Evolutionary conservation across 805 yeast species (phyloP).

Genomic region (Jamesozyma piceae): DNA sequence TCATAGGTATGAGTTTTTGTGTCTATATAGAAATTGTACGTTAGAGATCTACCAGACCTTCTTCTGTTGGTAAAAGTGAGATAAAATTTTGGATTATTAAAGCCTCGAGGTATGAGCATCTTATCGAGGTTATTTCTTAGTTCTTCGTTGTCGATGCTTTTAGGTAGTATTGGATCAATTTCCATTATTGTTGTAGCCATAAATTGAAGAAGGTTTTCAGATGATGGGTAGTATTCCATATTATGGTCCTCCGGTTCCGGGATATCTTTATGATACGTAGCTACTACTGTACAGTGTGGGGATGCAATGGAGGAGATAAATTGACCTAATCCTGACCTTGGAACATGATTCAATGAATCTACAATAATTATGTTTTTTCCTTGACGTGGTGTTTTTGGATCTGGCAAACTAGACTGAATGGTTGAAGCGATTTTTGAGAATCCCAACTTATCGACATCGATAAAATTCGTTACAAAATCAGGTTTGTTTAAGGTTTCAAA

Average conservation of each 20-base stretch:
- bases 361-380: constrained; percentile 38
- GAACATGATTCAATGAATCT: constrained; percentile 60
- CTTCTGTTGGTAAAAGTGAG: constrained; percentile 58
- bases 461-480: constrained; percentile 37
- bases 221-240: constrained; percentile 41
- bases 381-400: constrained; percentile 9
- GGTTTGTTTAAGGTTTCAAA: constrained; percentile 59
- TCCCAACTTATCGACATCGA: constrained; percentile 34
- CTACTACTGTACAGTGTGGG: constrained; percentile 38
- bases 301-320: constrained; percentile 44
- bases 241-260: constrained; percentile 28
- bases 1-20: constrained; percentile 36
- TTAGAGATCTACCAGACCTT: constrained; percentile 72
- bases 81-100: constrained; percentile 40
- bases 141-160: constrained; percentile 38
- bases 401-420: constrained; percentile 18
- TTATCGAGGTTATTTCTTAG: constrained; percentile 32
- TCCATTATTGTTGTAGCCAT: constrained; percentile 71
- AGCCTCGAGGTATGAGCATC: constrained; percentile 42
- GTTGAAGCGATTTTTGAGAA: constrained; percentile 11
- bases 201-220: constrained; percentile 46
- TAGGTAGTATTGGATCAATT: constrained; percentile 37
- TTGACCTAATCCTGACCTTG: constrained; percentile 36
- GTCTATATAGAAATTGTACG: constrained; percentile 47
- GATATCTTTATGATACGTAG: constrained; percentile 38